A percentile compares a stretch with the other conserved stretches of the same genome.
These are phyloP conservation scores for Sphaceloma murrayae DNA, from an alignment of 2,329 filamentous ascomycete species.

Conservation along the genomic window DNA sequence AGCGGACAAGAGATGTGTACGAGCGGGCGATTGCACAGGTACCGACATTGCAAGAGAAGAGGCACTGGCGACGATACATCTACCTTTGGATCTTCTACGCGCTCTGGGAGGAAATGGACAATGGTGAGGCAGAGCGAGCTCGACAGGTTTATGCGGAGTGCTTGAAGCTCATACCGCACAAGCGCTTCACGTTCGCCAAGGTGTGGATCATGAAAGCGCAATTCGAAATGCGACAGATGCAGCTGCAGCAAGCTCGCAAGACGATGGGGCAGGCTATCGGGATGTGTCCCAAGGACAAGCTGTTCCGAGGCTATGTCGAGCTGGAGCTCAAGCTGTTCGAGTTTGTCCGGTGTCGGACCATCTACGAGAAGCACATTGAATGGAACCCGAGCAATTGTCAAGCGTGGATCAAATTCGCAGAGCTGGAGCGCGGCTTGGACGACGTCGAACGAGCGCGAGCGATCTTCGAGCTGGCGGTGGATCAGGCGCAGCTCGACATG, in stretches of 20 bases:
- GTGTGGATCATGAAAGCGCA: constrained; percentile 90
- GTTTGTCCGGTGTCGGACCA: constrained; percentile 77
- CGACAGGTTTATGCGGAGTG: constrained; percentile 87
- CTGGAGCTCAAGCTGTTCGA: constrained; percentile 90
- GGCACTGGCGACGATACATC: constrained; percentile 94
- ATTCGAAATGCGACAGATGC: constrained; percentile 81
- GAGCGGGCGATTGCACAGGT: constrained; percentile 93
- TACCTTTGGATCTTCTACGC: constrained; percentile 98
- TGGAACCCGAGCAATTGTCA: constrained; percentile 85
- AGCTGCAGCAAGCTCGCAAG: constrained; percentile 73
- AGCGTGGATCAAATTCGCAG: constrained; percentile 94
- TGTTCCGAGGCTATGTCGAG: constrained; percentile 89
- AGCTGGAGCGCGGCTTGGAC: constrained; percentile 83
- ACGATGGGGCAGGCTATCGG: constrained; percentile 83
- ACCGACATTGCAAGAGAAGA: constrained; percentile 89
- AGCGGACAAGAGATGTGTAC: constrained; percentile 83
- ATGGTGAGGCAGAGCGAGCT: constrained; percentile 66
- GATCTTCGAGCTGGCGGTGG: constrained; percentile 84
- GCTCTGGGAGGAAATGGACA: constrained; percentile 83
- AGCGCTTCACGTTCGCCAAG: constrained; percentile 95
- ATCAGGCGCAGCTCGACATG: constrained; percentile 83
- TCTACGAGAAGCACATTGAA: constrained; percentile 90
- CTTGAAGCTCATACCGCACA: constrained; percentile 80
- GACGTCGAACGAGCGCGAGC: constrained; percentile 79
- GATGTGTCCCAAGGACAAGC: constrained; percentile 89